Percentiles rank a stretch among this genome's conserved stretches.
phyloP scores from a whole-genome alignment of 108 stramenopile genomes.

The Ochromonas danica region DNA sequence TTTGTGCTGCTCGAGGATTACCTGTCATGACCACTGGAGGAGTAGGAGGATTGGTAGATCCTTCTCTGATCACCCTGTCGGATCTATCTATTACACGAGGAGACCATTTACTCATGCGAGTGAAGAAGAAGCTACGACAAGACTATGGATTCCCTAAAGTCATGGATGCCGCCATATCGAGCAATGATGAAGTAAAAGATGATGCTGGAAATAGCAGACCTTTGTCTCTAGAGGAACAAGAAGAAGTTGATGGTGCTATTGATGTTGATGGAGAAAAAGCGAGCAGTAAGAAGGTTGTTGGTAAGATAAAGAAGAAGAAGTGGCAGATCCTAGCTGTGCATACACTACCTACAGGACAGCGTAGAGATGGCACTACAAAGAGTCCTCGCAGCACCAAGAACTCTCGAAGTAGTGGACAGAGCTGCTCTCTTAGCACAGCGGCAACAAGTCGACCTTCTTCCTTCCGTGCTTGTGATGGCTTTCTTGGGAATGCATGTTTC shows the following conservation, averaged over 20 bases:
- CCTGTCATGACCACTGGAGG: neutral
- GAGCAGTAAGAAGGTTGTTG: neutral
- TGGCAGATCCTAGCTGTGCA: neutral
- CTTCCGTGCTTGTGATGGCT: neutral
- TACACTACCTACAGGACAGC: neutral
- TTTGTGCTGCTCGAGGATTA: neutral
- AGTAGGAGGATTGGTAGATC: constrained; percentile 6
- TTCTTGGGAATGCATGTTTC: neutral
- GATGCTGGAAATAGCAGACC: no score
- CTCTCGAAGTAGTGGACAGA: no score
- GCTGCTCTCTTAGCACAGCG: no score
- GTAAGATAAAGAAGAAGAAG: neutral
- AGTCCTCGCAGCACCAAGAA: no score
- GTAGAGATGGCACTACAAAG: no score
- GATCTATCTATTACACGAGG: neutral
- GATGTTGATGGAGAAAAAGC: no score
- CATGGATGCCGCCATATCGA: no score
- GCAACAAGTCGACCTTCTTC: no score
- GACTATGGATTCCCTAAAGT: neutral
- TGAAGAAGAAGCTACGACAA: neutral
- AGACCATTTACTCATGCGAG: neutral
- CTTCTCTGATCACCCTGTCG: neutral
- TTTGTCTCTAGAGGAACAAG: no score
- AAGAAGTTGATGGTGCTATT: no score
- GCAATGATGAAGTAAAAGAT: neutral